Conservation (phyloP, 495 filamentous ascomycete genomes). For the Talaromyces borbonicus region DNA sequence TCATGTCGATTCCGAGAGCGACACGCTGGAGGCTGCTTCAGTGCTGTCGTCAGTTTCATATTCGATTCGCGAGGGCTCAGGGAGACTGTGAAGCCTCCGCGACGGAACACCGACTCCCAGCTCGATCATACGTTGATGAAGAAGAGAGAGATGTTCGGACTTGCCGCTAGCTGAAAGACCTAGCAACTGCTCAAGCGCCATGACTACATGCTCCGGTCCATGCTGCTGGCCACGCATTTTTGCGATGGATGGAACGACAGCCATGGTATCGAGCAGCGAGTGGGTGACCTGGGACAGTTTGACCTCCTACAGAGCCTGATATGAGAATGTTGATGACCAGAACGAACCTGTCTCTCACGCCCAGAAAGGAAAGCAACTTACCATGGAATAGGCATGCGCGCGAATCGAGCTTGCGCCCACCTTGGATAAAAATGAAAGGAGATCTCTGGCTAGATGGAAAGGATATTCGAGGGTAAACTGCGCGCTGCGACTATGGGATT, state of each 20-base stretch:
- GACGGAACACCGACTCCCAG: background rate
- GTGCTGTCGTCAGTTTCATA: background rate
- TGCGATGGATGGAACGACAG: slow-evolving; percentile 10
- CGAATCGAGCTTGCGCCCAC: slow-evolving; percentile 10
- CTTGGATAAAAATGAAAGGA: slow-evolving; percentile 10
- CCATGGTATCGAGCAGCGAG: slow-evolving; percentile 10
- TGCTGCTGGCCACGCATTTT: slow-evolving; percentile 6
- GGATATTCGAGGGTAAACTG: slow-evolving; percentile 14
- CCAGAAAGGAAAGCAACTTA: background rate
- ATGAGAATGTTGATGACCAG: background rate
- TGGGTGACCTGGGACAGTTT: slow-evolving; percentile 13
- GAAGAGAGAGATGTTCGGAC: slow-evolving; percentile 1
- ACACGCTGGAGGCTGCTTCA: background rate
- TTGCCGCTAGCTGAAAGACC: background rate
- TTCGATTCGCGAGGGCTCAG: background rate
- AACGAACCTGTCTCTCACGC: background rate
- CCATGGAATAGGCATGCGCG: slow-evolving; percentile 14
- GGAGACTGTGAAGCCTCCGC: background rate
- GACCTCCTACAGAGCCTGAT: too few relatives aligned
- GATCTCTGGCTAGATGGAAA: slow-evolving; percentile 11
- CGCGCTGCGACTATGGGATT: slow-evolving; percentile 9
- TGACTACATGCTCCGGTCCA: slow-evolving; percentile 10
- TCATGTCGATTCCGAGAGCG: too few relatives aligned
- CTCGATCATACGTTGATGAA: background rate
- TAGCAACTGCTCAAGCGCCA: slow-evolving; percentile 9